Evolutionary conservation across 1,139 yeast species (phyloP), one percentile per base, ranked within the genome.

Genomic region (Komagataea norvegica): DNA sequence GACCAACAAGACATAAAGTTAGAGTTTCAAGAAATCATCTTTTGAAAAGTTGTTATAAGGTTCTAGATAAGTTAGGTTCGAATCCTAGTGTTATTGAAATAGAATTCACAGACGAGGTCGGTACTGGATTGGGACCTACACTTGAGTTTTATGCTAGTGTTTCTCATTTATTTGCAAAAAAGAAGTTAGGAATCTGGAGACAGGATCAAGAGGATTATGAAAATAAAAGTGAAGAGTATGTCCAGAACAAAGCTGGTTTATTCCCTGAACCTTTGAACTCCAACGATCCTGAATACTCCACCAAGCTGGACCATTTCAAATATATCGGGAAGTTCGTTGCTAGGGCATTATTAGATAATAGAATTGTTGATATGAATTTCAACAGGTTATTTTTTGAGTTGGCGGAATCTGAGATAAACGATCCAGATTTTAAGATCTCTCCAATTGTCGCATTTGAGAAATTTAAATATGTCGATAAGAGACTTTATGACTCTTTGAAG

Each of bases 41-140:
- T 35, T 67, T 91, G 38, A 80, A 81, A 49, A 82, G 94, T 48
- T 95, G 95, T 0, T 62, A 84, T 33, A 86, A 86, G 53, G 84
- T 89, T 1, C 67, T 91, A 62, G 81, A 77, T 29, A 65, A 77
- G 39, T 83, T 87, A 57, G 95, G 95, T 0, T 64, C 87, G 0
- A 74, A 82, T 14, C 91, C 96, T 0, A 84, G 88, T 26, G 69
- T 86, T 7, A 64, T 91, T 32, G 97, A 91, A 52, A 80, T 91
- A 42, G 96, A 89, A 56, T 91, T 84, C 54, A 79, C 74, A 48
- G 89, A 83, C 51, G 98, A 91, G 57, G 96, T 74, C n/a, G 98
- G 98, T 10, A 82, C 96, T 1, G 98, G 98, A 0, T 64, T 88
- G 36, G 98, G 98, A 0, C 98, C 98, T 3, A 91, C 98, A 0